Conservation (phyloP, 805 yeast species). For the Allodekkera sacchari region DNA sequence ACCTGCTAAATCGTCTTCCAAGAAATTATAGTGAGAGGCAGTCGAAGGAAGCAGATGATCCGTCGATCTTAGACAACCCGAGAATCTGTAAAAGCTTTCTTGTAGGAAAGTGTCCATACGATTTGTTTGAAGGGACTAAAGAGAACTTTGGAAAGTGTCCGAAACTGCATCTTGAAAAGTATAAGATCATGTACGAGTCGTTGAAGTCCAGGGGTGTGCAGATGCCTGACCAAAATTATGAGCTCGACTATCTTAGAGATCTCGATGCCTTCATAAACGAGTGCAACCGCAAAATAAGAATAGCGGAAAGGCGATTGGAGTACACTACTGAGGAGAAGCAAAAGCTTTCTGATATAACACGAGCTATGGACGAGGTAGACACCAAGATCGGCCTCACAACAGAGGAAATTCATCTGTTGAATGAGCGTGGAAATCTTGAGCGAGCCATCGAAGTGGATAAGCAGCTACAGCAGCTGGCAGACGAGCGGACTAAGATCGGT, state of each 20-base stretch:
- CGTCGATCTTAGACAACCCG: constrained; percentile 37
- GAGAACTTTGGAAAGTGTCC: constrained; percentile 79
- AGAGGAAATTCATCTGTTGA: constrained; percentile 53
- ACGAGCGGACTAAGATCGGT: constrained; percentile 43
- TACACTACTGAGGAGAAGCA: constrained; percentile 55
- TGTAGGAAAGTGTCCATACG: constrained; percentile 85
- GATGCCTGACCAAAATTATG: constrained; percentile 34
- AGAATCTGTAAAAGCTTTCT: constrained; percentile 72
- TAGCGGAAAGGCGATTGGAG: constrained; percentile 57
- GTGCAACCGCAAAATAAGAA: constrained; percentile 54
- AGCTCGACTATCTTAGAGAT: constrained; percentile 38
- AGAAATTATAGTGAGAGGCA: constrained; percentile 3
- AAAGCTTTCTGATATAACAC: constrained; percentile 20
- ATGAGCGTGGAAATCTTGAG: constrained; percentile 39
- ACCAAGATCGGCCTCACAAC: constrained; percentile 55
- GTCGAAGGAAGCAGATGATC: constrained; percentile 10
- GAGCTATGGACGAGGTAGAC: constrained; percentile 55
- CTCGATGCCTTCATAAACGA: constrained; percentile 50
- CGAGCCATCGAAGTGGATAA: constrained; percentile 44
- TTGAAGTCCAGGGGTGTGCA: constrained; percentile 26
- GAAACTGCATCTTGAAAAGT: constrained; percentile 63
- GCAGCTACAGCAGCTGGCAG: constrained; percentile 34
- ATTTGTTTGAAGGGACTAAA: constrained; percentile 72
- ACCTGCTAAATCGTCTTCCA: constrained; percentile 28
- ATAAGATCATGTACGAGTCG: constrained; percentile 60